Evolutionary conservation across 164 flowering plant species (phyloP), one percentile per base, ranked within the genome.

Genomic region (Saururus chinensis): DNA sequence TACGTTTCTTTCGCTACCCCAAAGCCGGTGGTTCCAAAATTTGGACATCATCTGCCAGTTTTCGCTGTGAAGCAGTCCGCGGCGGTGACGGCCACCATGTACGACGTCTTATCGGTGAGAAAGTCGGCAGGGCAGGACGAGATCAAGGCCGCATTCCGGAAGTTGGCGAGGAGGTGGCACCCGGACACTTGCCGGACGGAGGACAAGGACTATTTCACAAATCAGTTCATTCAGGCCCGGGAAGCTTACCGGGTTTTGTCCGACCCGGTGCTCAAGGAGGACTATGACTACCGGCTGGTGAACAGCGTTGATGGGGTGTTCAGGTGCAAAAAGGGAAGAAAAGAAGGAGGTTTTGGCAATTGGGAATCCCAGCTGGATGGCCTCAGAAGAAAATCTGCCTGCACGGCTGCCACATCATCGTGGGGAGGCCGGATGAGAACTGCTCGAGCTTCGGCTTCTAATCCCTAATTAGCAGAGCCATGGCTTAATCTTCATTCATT

Each of bases 361-460:
- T 65, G 68, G 68, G 68, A 65, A 16, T 14, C 56, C 24, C 68
- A 65, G n/a, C 30, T 65, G 56, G 68, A 57, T 17, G 68, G 56
- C 1, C 48, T 65, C 45, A 37, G 20, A 21, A 41, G 40, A 41
- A 40, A 52, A 41, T 54, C 61, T 9, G 6, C 21, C 4, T 2
- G 24, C n/a, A 53, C 61, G 16, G 7, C 25, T 24, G 53, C 55
- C 8, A 22, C 41, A 12, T 30, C 67, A 30, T n/a, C n/a, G n/a
- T n/a, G n/a, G n/a, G n/a, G n/a, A n/a, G n/a, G n/a, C n/a, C n/a
- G n/a, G n/a, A n/a, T n/a, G n/a, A n/a, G n/a, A n/a, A n/a, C n/a
- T n/a, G n/a, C n/a, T n/a, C n/a, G n/a, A n/a, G n/a, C n/a, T n/a
- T n/a, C n/a, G n/a, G n/a, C n/a, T n/a, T n/a, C n/a, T n/a, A n/a